Percentiles rank a stretch among this genome's conserved stretches.
These are phyloP conservation scores for Physcomitrium patens DNA, from an alignment of 225 moss, liverwort and hornwort species.

Conservation along the genomic window DNA sequence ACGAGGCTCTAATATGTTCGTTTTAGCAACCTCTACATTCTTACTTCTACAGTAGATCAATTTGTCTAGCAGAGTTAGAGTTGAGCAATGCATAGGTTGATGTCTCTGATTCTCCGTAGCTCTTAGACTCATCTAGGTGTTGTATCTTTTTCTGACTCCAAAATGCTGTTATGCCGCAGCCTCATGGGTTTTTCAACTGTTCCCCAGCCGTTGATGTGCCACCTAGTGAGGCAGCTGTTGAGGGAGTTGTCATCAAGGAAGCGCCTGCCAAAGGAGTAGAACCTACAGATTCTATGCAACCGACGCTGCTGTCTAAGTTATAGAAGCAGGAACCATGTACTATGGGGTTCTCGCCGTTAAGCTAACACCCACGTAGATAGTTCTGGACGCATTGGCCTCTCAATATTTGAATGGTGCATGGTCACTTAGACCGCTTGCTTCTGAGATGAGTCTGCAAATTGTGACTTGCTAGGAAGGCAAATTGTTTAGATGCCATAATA, in stretches of 20 bases:
- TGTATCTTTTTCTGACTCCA: background rate
- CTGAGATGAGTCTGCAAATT: slow-evolving; percentile 15
- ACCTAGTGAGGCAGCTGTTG: slow-evolving; percentile 59
- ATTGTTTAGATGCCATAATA: slow-evolving; percentile 24
- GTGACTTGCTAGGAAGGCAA: slow-evolving; percentile 19
- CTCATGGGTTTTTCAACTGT: slow-evolving; percentile 92
- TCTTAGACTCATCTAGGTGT: no score
- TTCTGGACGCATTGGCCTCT: slow-evolving; percentile 9
- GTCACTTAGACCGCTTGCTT: background rate
- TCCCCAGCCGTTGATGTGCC: slow-evolving; percentile 94
- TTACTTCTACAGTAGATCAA: no score
- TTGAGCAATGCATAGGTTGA: background rate
- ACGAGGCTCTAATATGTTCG: no score
- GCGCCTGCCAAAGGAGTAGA: slow-evolving; percentile 49
- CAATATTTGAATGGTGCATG: background rate
- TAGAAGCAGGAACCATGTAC: slow-evolving; percentile 30
- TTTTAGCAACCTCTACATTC: no score
- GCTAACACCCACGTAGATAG: slow-evolving; percentile 18
- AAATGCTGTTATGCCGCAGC: slow-evolving; percentile 50
- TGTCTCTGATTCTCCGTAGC: background rate
- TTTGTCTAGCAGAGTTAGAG: background rate
- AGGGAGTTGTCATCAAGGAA: slow-evolving; percentile 63
- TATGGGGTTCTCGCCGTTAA: slow-evolving; percentile 28
- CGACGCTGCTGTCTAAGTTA: slow-evolving; percentile 58
- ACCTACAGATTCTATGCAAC: slow-evolving; percentile 42